phyloP scores from a whole-genome alignment of 225 moss, liverwort and hornwort genomes.

The Sphagnum contortum region DNA sequence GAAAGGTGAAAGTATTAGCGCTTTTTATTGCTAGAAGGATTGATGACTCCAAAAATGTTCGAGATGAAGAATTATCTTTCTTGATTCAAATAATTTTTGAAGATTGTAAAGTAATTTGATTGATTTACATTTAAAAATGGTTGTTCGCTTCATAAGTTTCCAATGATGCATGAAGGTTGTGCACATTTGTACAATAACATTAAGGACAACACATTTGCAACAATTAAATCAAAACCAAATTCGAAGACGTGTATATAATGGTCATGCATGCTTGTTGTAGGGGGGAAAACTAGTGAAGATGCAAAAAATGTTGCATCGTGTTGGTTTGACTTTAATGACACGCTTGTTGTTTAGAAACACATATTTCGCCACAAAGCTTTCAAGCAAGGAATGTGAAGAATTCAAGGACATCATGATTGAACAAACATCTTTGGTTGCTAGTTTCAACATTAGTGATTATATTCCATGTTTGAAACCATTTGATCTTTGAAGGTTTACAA shows the following conservation, averaged over 20 bases:
- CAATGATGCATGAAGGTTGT: too few species aligned
- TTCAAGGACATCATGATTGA: slow-evolving; percentile 25
- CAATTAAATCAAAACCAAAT: too few species aligned
- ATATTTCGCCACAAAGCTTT: neutral
- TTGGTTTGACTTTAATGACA: neutral
- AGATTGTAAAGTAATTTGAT: too few species aligned
- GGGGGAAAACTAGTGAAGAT: too few species aligned
- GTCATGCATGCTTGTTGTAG: too few species aligned
- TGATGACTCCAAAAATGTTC: neutral
- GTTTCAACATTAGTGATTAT: slow-evolving; percentile 24
- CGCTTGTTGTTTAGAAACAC: slow-evolving; percentile 3
- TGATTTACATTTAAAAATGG: too few species aligned
- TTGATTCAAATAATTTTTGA: neutral
- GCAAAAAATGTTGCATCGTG: too few species aligned
- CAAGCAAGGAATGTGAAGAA: neutral
- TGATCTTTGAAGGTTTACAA: slow-evolving; percentile 24
- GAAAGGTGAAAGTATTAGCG: neutral
- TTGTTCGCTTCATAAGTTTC: too few species aligned
- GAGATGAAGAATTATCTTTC: neutral
- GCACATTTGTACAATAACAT: too few species aligned
- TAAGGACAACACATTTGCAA: too few species aligned
- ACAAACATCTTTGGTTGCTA: slow-evolving; percentile 25
- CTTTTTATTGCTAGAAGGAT: too few species aligned
- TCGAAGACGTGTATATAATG: too few species aligned
- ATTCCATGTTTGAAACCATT: slow-evolving; percentile 35